Conservation (phyloP, 306 rosid genomes). For the Elaeagnus macrophylla region DNA sequence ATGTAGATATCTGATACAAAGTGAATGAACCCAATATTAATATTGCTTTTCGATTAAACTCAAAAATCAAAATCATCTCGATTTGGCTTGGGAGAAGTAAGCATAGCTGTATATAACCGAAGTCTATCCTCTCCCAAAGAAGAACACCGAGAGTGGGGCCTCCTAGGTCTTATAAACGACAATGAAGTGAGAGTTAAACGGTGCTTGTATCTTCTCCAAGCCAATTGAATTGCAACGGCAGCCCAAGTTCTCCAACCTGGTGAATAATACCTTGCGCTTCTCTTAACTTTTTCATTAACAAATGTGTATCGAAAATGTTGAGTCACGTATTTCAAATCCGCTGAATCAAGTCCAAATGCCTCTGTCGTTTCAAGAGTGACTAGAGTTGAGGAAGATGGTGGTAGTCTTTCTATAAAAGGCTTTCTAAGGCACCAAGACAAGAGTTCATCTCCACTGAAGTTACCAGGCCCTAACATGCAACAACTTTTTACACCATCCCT, state of each 20-base stretch:
- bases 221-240: conserved; percentile 81
- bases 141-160: conserved; percentile 66
- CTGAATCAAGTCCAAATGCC: conserved; percentile 77
- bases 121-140: conserved; percentile 83
- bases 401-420: conserved; percentile 70
- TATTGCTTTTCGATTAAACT: not conserved
- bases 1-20: too few species aligned
- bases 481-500: conserved; percentile 83
- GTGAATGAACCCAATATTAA: not conserved
- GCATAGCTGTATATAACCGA: conserved; percentile 69
- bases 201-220: conserved; percentile 78
- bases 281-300: conserved; percentile 74
- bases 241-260: conserved; percentile 99
- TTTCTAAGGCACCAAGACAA: conserved; percentile 84
- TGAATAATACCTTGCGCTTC: conserved; percentile 86
- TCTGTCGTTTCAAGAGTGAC: conserved; percentile 72
- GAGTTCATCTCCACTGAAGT: conserved; percentile 87
- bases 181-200: conserved; percentile 56
- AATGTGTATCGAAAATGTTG: conserved; percentile 92
- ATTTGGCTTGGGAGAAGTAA: conserved; percentile 89
- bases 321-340: conserved; percentile 80
- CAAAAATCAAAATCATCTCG: conserved; percentile 57
- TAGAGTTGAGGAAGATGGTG: conserved; percentile 65
- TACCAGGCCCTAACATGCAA: conserved; percentile 92
- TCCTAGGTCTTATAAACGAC: conserved; percentile 71